Conservation (phyloP, 257 asterid genomes). For the Plectranthus barbatus region DNA sequence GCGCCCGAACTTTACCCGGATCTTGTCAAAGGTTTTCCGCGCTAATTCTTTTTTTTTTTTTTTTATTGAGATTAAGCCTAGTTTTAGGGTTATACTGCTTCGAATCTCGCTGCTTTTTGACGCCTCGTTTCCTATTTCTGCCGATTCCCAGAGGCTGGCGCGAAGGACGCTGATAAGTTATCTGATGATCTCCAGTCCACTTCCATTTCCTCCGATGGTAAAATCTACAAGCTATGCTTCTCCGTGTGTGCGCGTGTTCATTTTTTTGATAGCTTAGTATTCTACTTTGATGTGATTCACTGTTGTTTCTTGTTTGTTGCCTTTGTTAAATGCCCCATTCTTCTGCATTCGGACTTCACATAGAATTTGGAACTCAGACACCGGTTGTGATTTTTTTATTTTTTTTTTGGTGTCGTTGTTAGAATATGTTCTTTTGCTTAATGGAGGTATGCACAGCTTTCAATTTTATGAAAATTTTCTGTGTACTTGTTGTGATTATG, state of each 20-base stretch:
- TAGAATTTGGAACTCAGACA: not conserved
- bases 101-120: not conserved
- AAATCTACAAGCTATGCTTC: not conserved
- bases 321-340: not conserved
- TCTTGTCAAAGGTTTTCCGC: slow-evolving; percentile 57
- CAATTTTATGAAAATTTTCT: not conserved
- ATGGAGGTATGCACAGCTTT: not conserved
- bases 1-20: slow-evolving; percentile 79
- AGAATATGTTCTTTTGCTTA: not conserved
- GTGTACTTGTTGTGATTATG: not conserved
- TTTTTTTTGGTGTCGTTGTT: not conserved
- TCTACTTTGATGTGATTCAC: not conserved
- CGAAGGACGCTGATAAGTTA: slow-evolving; percentile 56
- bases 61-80: not conserved
- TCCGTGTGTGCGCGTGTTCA: not conserved
- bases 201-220: slow-evolving; percentile 67
- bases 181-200: slow-evolving; percentile 78
- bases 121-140: not conserved
- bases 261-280: not conserved
- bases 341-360: not conserved
- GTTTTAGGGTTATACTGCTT: not conserved
- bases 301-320: not conserved
- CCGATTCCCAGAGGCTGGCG: slow-evolving; percentile 44
- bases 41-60: slow-evolving; percentile 15
- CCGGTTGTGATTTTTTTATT: not conserved